phyloP scores from a whole-genome alignment of 2,329 filamentous ascomycete species.

The Claviceps humidiphila region DNA sequence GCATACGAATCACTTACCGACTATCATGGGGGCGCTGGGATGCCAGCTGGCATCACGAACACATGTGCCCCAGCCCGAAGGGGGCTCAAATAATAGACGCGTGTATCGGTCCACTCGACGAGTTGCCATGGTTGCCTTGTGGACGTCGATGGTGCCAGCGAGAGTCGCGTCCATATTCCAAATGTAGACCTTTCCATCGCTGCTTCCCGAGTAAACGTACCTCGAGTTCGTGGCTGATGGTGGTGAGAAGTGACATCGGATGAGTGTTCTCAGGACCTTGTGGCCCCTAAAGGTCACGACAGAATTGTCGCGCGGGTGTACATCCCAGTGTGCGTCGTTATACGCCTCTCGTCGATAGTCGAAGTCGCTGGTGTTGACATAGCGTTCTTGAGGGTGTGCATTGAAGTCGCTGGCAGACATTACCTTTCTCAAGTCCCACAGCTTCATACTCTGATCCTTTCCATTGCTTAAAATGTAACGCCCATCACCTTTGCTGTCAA shows the following conservation, averaged over 20 bases:
- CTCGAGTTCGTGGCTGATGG: constrained; percentile 72
- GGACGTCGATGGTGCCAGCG: constrained; percentile 66
- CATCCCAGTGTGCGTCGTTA: constrained; percentile 45
- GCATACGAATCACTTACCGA: constrained; percentile 29
- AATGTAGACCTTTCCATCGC: constrained; percentile 79
- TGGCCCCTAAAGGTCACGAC: constrained; percentile 91
- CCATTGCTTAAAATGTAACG: constrained; percentile 84
- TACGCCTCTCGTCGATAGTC: constrained; percentile 64
- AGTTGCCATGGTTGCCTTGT: constrained; percentile 50
- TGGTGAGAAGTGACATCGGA: constrained; percentile 90
- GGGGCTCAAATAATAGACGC: constrained; percentile 43
- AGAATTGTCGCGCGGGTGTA: constrained; percentile 70
- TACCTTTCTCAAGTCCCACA: constrained; percentile 91
- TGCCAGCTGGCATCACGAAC: constrained; percentile 88
- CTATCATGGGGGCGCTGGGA: constrained; percentile 68
- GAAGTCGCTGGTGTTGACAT: constrained; percentile 45
- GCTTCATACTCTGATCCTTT: constrained; percentile 94
- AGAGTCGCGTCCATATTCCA: constrained; percentile 89
- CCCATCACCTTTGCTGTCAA: constrained; percentile 58
- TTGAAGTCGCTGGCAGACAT: constrained; percentile 56
- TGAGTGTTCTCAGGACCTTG: constrained; percentile 75
- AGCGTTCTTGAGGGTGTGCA: constrained; percentile 38
- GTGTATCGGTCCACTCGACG: constrained; percentile 41
- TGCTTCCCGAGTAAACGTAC: constrained; percentile 86
- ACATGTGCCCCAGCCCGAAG: constrained; percentile 56